phyloP scores from a whole-genome alignment of 345 rosid species.

The Brassica rapa region DNA sequence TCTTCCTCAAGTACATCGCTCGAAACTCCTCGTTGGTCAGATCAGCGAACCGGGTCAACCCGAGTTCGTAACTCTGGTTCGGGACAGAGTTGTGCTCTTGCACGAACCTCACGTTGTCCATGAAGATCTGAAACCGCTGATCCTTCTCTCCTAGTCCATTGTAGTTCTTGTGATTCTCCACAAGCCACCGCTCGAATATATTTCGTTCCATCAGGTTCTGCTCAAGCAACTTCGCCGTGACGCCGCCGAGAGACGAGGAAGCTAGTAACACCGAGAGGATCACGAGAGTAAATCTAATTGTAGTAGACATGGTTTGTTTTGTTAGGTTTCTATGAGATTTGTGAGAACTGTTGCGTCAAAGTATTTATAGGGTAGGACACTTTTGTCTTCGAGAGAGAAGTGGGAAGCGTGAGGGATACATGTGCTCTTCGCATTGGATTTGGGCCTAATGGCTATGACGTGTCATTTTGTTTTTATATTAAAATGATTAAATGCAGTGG shows the following conservation, averaged over 20 bases:
- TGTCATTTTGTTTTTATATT: conserved; percentile 10
- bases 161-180: conserved; percentile 49
- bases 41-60: conserved; percentile 71
- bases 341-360: conserved; percentile 20
- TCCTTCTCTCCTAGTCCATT: conserved; percentile 67
- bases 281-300: conserved; percentile 5
- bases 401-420: conserved; percentile 16
- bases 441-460: conserved; percentile 18
- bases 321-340: conserved; percentile 9
- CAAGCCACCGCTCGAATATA: conserved; percentile 44
- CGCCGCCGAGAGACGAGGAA: conserved; percentile 9
- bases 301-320: conserved; percentile 3
- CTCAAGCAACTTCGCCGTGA: conserved; percentile 10
- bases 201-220: conserved; percentile 34
- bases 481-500: neutral
- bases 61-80: conserved; percentile 49
- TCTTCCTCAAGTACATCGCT: conserved; percentile 48
- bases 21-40: conserved; percentile 65
- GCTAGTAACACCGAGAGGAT: conserved; percentile 19
- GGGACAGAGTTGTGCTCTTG: conserved; percentile 55
- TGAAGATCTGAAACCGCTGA: conserved; percentile 60
- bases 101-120: conserved; percentile 59
- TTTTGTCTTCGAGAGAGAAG: conserved; percentile 20
- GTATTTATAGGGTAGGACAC: conserved; percentile 27
- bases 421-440: conserved; percentile 25